Percentiles rank a stretch among this genome's conserved stretches.
Conservation (phyloP, 306 rosid species). For the Sophora flavescens region DNA sequence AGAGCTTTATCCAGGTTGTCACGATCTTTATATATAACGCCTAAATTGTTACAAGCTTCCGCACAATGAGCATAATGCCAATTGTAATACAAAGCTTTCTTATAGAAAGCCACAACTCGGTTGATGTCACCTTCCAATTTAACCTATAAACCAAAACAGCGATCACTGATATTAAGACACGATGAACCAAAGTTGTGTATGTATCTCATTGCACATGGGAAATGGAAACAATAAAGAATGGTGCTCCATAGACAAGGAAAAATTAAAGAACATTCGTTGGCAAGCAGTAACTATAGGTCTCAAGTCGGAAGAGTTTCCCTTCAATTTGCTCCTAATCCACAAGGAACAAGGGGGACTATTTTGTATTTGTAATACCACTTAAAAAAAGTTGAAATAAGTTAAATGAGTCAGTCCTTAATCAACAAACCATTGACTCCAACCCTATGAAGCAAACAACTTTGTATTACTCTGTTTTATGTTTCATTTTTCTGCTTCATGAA, state of each 20-base stretch:
- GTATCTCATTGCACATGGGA: constrained; percentile 13
- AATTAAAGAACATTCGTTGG: no score
- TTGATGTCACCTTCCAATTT: constrained; percentile 93
- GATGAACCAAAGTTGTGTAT: constrained; percentile 19
- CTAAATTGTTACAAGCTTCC: constrained; percentile 94
- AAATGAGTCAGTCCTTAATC: background rate
- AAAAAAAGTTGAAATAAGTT: constrained; percentile 5
- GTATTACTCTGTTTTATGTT: no score
- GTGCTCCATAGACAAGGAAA: no score
- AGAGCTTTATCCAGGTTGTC: no score
- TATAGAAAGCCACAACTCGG: constrained; percentile 88
- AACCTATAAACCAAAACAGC: constrained; percentile 59
- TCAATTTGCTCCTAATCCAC: no score
- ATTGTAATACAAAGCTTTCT: constrained; percentile 91
- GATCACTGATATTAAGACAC: constrained; percentile 1
- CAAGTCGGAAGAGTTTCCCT: no score
- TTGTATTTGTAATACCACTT: no score
- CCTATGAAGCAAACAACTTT: background rate
- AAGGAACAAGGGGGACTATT: no score
- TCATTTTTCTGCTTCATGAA: no score
- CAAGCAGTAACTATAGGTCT: no score
- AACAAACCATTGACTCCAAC: background rate
- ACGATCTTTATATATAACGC: no score
- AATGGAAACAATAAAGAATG: background rate
- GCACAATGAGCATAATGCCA: constrained; percentile 99